Percentiles rank a stretch among this genome's conserved stretches.
phyloP scores from a whole-genome alignment of 352 stramenopile species.

The Globisporangium nodosum region DNA sequence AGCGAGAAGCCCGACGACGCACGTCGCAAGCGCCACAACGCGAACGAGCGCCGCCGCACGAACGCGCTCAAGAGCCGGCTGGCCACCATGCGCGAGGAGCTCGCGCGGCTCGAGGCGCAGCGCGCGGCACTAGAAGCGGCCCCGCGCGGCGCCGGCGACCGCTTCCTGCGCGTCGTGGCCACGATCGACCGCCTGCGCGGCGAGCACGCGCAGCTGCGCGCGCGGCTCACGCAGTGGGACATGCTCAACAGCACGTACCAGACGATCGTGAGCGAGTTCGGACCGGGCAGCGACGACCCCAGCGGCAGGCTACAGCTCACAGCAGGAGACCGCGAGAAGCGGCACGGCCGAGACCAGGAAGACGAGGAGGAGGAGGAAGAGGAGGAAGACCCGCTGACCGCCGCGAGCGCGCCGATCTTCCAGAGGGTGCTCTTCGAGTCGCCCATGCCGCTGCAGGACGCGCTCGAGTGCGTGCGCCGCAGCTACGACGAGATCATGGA shows the following conservation, averaged over 20 bases:
- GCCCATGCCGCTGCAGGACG: constrained; percentile 30
- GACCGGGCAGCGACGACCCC: neutral
- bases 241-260: constrained; percentile 57
- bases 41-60: constrained; percentile 52
- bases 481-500: constrained; percentile 64
- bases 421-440: constrained; percentile 40
- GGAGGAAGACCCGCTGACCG: constrained; percentile 8
- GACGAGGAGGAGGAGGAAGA: constrained; percentile 1
- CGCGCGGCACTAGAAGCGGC: constrained; percentile 9
- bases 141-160: constrained; percentile 8
- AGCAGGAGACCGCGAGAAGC: neutral
- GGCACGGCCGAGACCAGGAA: neutral
- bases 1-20: constrained; percentile 15
- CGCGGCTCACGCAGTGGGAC: constrained; percentile 30
- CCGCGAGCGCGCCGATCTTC: constrained; percentile 32
- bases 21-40: constrained; percentile 49
- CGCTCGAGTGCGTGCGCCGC: constrained; percentile 39
- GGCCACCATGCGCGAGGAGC: constrained; percentile 36
- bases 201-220: constrained; percentile 30
- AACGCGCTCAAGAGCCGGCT: constrained; percentile 50
- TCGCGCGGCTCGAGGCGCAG: constrained; percentile 39
- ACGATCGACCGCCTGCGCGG: constrained; percentile 42
- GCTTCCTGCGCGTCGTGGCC: constrained; percentile 27
- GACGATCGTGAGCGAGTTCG: constrained; percentile 42
- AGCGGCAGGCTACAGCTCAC: neutral